phyloP scores from a whole-genome alignment of 768 basidiomycete species.

The Termitomyces sp. region DNA sequence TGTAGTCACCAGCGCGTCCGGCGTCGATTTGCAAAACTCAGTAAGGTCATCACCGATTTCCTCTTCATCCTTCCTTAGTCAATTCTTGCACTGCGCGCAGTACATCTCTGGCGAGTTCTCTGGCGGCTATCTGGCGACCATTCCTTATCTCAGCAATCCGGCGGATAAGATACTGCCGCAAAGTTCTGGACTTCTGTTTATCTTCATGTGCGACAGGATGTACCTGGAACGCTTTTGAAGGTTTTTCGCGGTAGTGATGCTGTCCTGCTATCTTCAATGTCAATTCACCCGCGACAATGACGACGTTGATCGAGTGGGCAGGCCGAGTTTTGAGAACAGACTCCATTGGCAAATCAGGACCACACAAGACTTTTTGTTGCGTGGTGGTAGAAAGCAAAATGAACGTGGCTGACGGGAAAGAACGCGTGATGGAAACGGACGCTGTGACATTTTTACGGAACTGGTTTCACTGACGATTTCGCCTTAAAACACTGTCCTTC shows the following conservation, averaged over 20 bases:
- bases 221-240: constrained; percentile 85
- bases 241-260: constrained; percentile 89
- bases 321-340: constrained; percentile 65
- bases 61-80: neutral
- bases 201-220: constrained; percentile 48
- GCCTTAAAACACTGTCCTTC: neutral
- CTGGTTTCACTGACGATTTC: constrained; percentile 45
- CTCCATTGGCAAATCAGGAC: constrained; percentile 65
- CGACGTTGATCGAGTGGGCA: constrained; percentile 68
- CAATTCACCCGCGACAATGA: constrained; percentile 58
- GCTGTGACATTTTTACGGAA: constrained; percentile 54
- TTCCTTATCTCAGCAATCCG: constrained; percentile 56
- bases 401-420: constrained; percentile 41
- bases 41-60: constrained; percentile 33
- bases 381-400: constrained; percentile 81
- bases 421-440: constrained; percentile 34
- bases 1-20: constrained; percentile 77
- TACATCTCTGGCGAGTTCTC: constrained; percentile 78
- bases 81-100: constrained; percentile 29
- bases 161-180: constrained; percentile 48
- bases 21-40: constrained; percentile 79
- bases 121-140: constrained; percentile 72
- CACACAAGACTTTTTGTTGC: constrained; percentile 57
- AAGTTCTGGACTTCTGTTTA: neutral
- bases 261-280: constrained; percentile 80